A percentile compares a stretch with the other conserved stretches of the same genome.
phyloP scores from a whole-genome alignment of 2,329 filamentous ascomycete species.

The Dothideomycetidae sp. region DNA sequence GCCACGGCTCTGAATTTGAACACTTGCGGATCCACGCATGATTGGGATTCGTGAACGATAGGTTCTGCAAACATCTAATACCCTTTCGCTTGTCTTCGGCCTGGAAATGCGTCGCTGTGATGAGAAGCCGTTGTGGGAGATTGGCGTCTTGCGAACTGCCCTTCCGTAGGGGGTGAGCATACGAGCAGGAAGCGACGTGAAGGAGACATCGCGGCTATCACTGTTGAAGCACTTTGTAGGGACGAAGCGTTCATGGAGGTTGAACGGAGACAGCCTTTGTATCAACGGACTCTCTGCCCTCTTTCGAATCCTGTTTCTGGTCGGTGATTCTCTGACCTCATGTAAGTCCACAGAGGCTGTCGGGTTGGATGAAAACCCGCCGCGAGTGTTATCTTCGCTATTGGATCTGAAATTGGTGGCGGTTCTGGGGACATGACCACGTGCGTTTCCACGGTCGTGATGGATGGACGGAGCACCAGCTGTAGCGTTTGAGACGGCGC shows the following conservation, averaged over 20 bases:
- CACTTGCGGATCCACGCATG: neutral
- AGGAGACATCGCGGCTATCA: neutral
- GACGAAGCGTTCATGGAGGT: slow-evolving; percentile 3
- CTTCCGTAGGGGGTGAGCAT: neutral
- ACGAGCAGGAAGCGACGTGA: neutral
- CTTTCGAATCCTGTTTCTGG: too few species aligned
- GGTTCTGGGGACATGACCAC: too few species aligned
- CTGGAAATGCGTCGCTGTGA: slow-evolving; percentile 7
- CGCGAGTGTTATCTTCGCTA: too few species aligned
- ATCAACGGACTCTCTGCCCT: too few species aligned
- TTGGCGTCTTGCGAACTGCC: neutral
- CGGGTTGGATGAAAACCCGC: too few species aligned
- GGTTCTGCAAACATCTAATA: slow-evolving; percentile 3
- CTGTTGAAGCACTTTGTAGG: neutral
- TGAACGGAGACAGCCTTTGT: neutral
- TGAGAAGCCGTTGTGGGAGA: slow-evolving; percentile 18
- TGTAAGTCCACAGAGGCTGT: too few species aligned
- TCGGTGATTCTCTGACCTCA: too few species aligned
- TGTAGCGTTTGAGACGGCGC: too few species aligned
- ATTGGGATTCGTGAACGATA: slow-evolving; percentile 1
- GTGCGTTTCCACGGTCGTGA: too few species aligned
- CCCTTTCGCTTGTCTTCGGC: slow-evolving; percentile 2
- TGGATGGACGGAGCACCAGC: too few species aligned
- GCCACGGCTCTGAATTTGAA: neutral
- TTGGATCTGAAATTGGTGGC: too few species aligned